Evolutionary conservation across 2,329 filamentous ascomycete genomes (phyloP), one percentile per base, ranked within the genome.

Genomic region (Parafenestella ontariensis): DNA sequence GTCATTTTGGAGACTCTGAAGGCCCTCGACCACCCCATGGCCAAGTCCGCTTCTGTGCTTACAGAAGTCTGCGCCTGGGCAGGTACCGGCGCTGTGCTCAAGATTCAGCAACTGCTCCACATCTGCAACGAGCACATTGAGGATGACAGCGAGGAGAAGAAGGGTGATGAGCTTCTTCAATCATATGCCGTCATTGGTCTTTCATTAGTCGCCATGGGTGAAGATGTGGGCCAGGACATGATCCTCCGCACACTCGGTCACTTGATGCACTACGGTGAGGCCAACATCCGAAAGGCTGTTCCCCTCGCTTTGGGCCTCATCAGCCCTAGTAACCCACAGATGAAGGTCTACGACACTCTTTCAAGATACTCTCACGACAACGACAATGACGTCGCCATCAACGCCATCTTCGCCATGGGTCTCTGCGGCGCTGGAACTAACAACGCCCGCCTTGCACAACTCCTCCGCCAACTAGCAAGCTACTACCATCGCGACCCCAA

Each of bases 371-470:
- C 90, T 61, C 95, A 99, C 84, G 95, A 99, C 81, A 99, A 95
- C 65, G 95, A 99, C 79, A 96, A 94, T 59, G 95, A 99, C 70
- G 95, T 99, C 42, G 95, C 95, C 34, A 90, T 99, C 77, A 99
- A 98, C 73, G 92, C 95, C 70, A 99, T 99, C 73, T 99, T 99
- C 72, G 93, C 95, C 65, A 99, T 99, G 95, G 95, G 95, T 78
- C 88, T 99, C 54, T 84, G 96, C 33, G 95, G 95, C 69, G 95
- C 95, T 2, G 95, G 95, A 68, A 99, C 95, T 49, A 99, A 99
- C 84, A 99, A 99, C 73, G 96, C 95, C 44, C 89, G 95, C 78
- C 81, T 99, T 65, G 96, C 95, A 47, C 95, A 99, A 79, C 85
- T 99, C 46, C 86, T 99, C 36, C 85, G 95, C 65, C 95, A 99